Evolutionary conservation across 805 yeast species (phyloP).

Genomic region (Tetrapisispora taiwanensis): DNA sequence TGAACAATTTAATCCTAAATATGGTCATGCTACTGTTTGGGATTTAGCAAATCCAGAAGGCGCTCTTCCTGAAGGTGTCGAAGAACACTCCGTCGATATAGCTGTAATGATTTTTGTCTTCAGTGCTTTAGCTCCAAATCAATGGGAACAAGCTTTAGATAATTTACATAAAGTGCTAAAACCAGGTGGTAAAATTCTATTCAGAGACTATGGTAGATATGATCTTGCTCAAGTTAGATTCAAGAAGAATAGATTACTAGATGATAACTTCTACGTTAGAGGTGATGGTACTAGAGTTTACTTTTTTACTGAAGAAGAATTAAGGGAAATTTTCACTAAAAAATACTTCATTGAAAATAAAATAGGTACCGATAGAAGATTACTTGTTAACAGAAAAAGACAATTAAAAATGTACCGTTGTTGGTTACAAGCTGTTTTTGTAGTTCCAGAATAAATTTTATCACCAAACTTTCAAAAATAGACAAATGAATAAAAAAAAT

Average conservation of each 20-base stretch:
- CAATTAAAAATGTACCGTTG: slow-evolving; percentile 91
- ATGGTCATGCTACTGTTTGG: slow-evolving; percentile 86
- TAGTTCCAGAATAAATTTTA: slow-evolving; percentile 25
- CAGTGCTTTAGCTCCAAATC: slow-evolving; percentile 82
- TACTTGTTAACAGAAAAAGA: slow-evolving; percentile 85
- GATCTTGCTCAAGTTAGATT: slow-evolving; percentile 93
- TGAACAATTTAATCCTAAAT: slow-evolving; percentile 46
- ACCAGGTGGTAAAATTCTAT: slow-evolving; percentile 85
- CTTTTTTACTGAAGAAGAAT: slow-evolving; percentile 90
- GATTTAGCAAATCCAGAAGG: slow-evolving; percentile 76
- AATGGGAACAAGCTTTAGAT: slow-evolving; percentile 73
- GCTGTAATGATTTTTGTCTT: slow-evolving; percentile 94
- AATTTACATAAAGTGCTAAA: slow-evolving; percentile 67
- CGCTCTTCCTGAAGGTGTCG: slow-evolving; percentile 72
- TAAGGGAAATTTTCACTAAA: slow-evolving; percentile 58
- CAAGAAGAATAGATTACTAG: slow-evolving; percentile 76
- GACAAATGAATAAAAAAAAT: no score
- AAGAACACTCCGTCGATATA: slow-evolving; percentile 73
- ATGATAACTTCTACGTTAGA: slow-evolving; percentile 88
- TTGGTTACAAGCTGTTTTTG: slow-evolving; percentile 92
- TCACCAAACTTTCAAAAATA: no score
- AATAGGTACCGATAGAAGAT: slow-evolving; percentile 83
- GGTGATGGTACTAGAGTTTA: slow-evolving; percentile 98
- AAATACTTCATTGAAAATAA: slow-evolving; percentile 54
- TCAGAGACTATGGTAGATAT: slow-evolving; percentile 92